Evolutionary conservation across 2,329 filamentous ascomycete species (phyloP).

Genomic region (Fonsecaea pedrosoi): DNA sequence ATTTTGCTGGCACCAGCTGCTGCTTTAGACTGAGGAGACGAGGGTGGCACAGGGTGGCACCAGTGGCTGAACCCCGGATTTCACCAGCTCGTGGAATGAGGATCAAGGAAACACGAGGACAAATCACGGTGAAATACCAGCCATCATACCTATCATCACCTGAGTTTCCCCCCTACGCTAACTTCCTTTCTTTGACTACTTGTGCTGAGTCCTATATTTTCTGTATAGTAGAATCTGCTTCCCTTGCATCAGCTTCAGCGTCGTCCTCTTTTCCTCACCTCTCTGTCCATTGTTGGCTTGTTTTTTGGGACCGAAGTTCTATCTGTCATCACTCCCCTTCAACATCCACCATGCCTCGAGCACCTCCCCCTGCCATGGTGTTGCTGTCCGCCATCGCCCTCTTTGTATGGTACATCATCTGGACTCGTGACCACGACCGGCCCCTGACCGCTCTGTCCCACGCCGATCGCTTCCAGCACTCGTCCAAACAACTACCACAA

Average conservation of each 20-base stretch:
- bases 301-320: neutral
- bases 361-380: constrained; percentile 38
- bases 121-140: neutral
- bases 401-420: constrained; percentile 42
- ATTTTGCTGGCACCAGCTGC: neutral
- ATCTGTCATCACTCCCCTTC: neutral
- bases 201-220: neutral
- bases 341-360: constrained; percentile 37
- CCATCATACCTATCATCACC: constrained; percentile 12
- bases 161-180: neutral
- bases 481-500: constrained; percentile 18
- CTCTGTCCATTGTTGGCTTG: neutral
- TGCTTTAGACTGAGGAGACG: constrained; percentile 4
- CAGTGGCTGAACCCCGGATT: constrained; percentile 3
- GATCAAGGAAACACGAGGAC: neutral
- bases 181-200: neutral
- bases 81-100: neutral
- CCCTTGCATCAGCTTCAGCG: neutral
- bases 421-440: constrained; percentile 34
- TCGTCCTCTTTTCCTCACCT: neutral
- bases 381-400: constrained; percentile 40
- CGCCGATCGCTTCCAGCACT: constrained; percentile 29
- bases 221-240: neutral
- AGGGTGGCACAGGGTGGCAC: neutral
- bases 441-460: constrained; percentile 28